Evolutionary conservation across 2,329 filamentous ascomycete genomes (phyloP).

Genomic region (Penicillium sp.): DNA sequence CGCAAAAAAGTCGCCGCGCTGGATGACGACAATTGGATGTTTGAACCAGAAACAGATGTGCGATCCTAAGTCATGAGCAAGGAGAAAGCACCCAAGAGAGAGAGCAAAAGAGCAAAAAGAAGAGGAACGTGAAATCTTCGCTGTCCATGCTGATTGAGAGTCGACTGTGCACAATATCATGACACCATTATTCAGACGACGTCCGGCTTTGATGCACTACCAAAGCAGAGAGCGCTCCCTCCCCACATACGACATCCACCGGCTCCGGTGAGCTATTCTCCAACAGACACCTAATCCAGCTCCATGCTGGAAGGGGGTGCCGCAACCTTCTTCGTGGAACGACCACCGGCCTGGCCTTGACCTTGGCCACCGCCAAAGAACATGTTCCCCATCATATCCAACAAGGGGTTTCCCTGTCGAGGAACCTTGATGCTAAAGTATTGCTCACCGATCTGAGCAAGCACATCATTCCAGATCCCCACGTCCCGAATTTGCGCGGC

Average conservation of each 20-base stretch:
- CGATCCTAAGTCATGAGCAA: slow-evolving; percentile 19
- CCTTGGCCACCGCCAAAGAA: slow-evolving; percentile 63
- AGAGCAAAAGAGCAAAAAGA: background rate
- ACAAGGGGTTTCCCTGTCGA: slow-evolving; percentile 80
- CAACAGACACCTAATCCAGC: slow-evolving; percentile 33
- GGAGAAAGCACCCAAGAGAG: background rate
- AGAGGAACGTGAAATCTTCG: slow-evolving; percentile 3
- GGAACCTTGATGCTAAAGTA: slow-evolving; percentile 92
- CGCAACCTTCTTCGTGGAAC: slow-evolving; percentile 47
- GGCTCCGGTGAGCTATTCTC: too few relatives aligned
- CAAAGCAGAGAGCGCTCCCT: too few relatives aligned
- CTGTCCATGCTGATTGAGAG: background rate
- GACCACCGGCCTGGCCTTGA: slow-evolving; percentile 33
- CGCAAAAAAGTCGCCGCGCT: slow-evolving; percentile 66
- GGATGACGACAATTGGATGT: slow-evolving; percentile 88
- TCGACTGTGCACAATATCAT: too few relatives aligned
- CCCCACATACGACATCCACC: too few relatives aligned
- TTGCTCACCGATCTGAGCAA: slow-evolving; percentile 88
- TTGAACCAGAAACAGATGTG: slow-evolving; percentile 59
- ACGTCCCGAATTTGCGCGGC: slow-evolving; percentile 69
- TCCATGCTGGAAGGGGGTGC: slow-evolving; percentile 41
- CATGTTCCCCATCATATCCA: slow-evolving; percentile 97
- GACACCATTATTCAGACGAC: too few relatives aligned
- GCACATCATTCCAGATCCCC: slow-evolving; percentile 69
- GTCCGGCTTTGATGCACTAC: too few relatives aligned